Conservation (phyloP, 2,329 filamentous ascomycete genomes). For the Stemphylium vesicarium region DNA sequence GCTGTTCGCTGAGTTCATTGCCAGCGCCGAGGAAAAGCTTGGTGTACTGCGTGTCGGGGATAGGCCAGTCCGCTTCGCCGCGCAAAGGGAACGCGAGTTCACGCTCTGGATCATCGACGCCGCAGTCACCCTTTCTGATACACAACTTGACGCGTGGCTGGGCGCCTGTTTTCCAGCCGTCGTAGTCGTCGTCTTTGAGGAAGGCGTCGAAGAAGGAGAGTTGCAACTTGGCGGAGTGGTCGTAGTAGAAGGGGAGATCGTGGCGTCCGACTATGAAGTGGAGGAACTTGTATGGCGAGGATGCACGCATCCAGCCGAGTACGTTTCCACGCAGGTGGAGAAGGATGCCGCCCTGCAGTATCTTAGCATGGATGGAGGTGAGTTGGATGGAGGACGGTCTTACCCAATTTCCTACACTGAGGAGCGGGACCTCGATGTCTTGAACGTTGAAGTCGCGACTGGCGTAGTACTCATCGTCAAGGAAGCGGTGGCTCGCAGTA, state of each 20-base stretch:
- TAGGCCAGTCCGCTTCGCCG: background rate
- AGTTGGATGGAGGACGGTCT: too few species aligned
- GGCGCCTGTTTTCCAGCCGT: slow-evolving; percentile 56
- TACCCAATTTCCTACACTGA: background rate
- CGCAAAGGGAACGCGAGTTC: background rate
- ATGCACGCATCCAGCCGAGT: background rate
- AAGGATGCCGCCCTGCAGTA: background rate
- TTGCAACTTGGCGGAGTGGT: slow-evolving; percentile 64
- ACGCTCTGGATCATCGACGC: background rate
- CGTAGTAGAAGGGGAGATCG: background rate
- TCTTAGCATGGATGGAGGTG: too few species aligned
- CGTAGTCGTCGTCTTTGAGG: slow-evolving; percentile 62
- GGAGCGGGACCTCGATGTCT: background rate
- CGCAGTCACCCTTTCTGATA: background rate
- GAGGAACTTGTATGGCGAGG: background rate
- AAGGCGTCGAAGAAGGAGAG: slow-evolving; percentile 67
- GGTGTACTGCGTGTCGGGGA: background rate
- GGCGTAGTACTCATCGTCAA: background rate
- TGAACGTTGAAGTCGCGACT: background rate
- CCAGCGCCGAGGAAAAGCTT: background rate
- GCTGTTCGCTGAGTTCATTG: too few species aligned
- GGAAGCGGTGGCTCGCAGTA: background rate
- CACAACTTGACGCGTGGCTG: background rate
- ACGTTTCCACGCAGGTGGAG: background rate
- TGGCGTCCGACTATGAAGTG: background rate